A percentile compares a stretch with the other conserved stretches of the same genome.
These are phyloP conservation scores for Kwoniella dendrophila DNA, from an alignment of 768 basidiomycete species.

Conservation along the genomic window DNA sequence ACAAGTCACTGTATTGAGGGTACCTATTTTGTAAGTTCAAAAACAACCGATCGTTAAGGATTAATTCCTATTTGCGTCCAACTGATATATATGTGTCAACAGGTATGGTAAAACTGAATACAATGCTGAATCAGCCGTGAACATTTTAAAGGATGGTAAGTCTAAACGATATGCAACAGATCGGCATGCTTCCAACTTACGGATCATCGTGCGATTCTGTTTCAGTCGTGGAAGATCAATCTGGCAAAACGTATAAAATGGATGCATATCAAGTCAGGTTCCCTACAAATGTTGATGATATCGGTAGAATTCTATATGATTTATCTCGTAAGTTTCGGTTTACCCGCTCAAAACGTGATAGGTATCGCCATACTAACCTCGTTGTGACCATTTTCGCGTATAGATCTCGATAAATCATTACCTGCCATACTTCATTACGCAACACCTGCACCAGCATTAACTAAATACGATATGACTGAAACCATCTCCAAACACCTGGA, in stretches of 20 bases:
- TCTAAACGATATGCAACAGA: neutral
- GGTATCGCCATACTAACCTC: neutral
- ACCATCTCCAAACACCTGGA: conserved; percentile 65
- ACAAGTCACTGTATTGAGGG: conserved; percentile 71
- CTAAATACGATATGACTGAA: conserved; percentile 90
- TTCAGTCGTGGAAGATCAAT: conserved; percentile 74
- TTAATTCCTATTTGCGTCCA: too few species aligned
- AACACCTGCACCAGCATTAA: conserved; percentile 70
- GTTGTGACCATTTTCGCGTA: neutral
- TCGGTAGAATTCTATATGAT: conserved; percentile 79
- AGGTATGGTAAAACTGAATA: conserved; percentile 85
- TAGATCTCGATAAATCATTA: conserved; percentile 59
- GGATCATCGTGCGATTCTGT: too few species aligned
- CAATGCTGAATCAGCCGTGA: conserved; percentile 86
- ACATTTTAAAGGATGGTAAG: conserved; percentile 72
- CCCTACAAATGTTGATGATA: conserved; percentile 87
- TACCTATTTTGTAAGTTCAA: conserved; percentile 77
- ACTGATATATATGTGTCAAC: neutral
- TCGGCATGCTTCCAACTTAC: neutral
- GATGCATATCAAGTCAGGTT: conserved; percentile 91
- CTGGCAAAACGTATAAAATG: conserved; percentile 89
- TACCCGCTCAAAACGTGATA: neutral
- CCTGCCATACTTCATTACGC: conserved; percentile 85
- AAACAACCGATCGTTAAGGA: neutral
- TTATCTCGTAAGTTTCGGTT: conserved; percentile 63